Base-by-base conservation (phyloP, 2,329 filamentous ascomycete species). In the Microcyclospora pomicola region DNA sequence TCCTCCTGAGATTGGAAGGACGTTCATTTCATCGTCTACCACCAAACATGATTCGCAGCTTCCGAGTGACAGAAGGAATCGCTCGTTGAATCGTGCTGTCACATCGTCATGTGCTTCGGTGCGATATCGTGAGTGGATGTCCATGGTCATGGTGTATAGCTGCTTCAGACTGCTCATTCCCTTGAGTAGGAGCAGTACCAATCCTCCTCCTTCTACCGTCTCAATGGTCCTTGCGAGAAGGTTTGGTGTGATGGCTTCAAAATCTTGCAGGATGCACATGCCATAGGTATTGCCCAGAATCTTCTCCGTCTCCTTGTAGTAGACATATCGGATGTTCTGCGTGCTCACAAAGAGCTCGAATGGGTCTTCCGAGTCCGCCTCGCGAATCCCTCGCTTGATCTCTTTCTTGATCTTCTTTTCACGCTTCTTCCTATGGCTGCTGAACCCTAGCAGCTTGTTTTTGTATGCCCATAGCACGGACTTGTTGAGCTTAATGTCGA, bases 261-360 rank as follows among this genome's bases (percentile, higher is more conserved):
- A 98, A 58, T 98, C 91, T 61, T 98, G 91, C 50, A 98, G 66
- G 47, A 98, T 93, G 60, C 86, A 95, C 84, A 95, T 95, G 58
- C 88, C 88, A 58, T 91, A 98, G 32, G 91, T 98, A 61, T 96
- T 93, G 59, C 91, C 91, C 40, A 96, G 65, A 56, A 98, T 95
- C 70, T 95, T 96, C 55, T 98, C 91, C 19, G 91, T 96, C 67
- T 98, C 91, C 65, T 98, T 98, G 70, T 98, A 98, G 71, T 94
- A 98, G 41, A 91, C 85, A 73, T 98, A 98, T 61, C 91, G 82
- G 59, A 98, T 94, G 62, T 95, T 86, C 66, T 96, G 83, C 40
- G 94, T 77, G 41, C 86, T 91, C 52, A 96, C 81, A 64, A 96
- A 98, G 38, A 96, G 75, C 65, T 98, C 91, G 67, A 98, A 98